phyloP scores from a whole-genome alignment of 352 stramenopile species.

The Pythium brachiatum region DNA sequence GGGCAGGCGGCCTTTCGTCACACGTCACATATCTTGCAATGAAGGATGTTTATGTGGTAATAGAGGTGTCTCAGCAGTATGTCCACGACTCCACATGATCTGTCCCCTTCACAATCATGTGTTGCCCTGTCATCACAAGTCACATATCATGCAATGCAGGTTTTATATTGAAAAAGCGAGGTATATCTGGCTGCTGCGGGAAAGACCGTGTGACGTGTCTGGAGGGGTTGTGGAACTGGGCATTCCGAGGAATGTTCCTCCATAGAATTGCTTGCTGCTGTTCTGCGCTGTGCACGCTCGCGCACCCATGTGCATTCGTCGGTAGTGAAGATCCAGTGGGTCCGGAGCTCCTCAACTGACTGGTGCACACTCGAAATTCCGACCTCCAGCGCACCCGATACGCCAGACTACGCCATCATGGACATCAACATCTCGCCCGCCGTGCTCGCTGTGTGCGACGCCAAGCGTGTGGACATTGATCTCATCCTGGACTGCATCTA shows the following conservation, averaged over 20 bases:
- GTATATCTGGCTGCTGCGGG: too few relatives aligned
- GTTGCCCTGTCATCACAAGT: background rate
- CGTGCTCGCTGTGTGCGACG: constrained; percentile 17
- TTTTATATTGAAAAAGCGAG: too few relatives aligned
- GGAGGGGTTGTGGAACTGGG: too few relatives aligned
- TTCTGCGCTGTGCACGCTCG: too few relatives aligned
- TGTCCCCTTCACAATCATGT: background rate
- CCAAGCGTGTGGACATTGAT: constrained; percentile 13
- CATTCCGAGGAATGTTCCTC: too few relatives aligned
- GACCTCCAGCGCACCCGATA: background rate
- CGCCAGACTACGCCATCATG: background rate
- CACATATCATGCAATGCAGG: background rate
- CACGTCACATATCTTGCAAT: background rate
- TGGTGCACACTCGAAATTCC: background rate
- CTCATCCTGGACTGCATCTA: constrained; percentile 22
- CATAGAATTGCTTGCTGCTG: too few relatives aligned
- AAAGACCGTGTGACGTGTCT: too few relatives aligned
- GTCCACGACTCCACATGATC: background rate
- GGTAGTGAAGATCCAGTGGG: too few relatives aligned
- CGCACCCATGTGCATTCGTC: too few relatives aligned
- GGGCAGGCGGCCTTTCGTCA: background rate
- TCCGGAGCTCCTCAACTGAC: background rate
- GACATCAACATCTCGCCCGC: constrained; percentile 6
- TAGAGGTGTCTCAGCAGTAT: too few relatives aligned
- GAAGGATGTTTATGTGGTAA: too few relatives aligned